These are phyloP conservation scores for Penstemon newberryi DNA, from an alignment of 257 asterid genomes.

Conservation along the genomic window DNA sequence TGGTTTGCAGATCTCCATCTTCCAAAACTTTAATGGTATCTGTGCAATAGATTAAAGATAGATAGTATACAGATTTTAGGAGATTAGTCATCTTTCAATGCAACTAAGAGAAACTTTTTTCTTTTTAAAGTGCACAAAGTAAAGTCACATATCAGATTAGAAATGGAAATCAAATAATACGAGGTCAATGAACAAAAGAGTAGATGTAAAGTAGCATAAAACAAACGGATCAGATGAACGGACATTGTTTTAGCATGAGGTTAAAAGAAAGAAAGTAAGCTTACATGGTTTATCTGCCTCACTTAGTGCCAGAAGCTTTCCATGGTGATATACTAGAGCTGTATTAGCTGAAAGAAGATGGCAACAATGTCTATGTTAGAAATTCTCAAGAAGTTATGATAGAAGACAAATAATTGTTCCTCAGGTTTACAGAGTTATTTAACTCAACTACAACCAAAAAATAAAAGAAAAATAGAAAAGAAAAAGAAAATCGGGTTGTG, in stretches of 20 bases:
- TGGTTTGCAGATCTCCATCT: slow-evolving; percentile 94
- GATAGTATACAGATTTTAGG: neutral
- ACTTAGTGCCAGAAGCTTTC: slow-evolving; percentile 87
- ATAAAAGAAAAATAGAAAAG: neutral
- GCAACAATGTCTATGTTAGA: slow-evolving; percentile 24
- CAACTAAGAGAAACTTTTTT: slow-evolving; percentile 5
- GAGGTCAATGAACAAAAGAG: neutral
- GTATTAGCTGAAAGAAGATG: slow-evolving; percentile 76
- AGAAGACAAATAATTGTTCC: neutral
- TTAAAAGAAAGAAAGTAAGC: slow-evolving; percentile 31
- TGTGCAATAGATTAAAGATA: slow-evolving; percentile 31
- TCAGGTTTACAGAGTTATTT: slow-evolving; percentile 17
- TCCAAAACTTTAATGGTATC: slow-evolving; percentile 88
- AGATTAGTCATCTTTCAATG: neutral
- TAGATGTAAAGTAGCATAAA: neutral
- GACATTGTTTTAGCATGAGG: slow-evolving; percentile 7
- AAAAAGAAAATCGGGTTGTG: neutral
- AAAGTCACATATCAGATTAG: neutral
- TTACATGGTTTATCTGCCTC: slow-evolving; percentile 98
- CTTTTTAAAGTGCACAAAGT: neutral
- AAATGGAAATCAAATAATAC: slow-evolving; percentile 15
- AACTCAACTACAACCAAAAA: neutral
- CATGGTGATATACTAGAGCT: slow-evolving; percentile 82
- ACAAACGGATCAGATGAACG: neutral
- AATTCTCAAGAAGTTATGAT: slow-evolving; percentile 23